Percentiles rank a stretch among this genome's conserved stretches.
Conservation (phyloP, 495 filamentous ascomycete species). For the Melanomma pulvis-pyrius region DNA sequence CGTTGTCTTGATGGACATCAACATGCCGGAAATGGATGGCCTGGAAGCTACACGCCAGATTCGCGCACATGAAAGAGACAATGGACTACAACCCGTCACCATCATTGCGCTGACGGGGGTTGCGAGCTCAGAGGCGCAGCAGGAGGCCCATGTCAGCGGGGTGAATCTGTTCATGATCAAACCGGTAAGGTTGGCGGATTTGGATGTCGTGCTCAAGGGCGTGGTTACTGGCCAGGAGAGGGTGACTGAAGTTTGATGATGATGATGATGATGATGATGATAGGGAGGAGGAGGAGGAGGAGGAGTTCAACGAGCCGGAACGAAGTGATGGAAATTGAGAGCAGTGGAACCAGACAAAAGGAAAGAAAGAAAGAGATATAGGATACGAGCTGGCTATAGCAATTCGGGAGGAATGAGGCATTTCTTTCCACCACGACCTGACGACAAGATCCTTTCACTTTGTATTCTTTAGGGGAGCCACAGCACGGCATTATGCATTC, state of each 20-base stretch:
- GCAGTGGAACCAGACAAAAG: too few species aligned
- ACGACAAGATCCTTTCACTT: too few species aligned
- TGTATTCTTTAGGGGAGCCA: too few species aligned
- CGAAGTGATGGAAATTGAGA: too few species aligned
- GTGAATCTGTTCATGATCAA: constrained; percentile 76
- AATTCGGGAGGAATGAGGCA: too few species aligned
- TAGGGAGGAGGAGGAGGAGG: neutral
- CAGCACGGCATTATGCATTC: too few species aligned
- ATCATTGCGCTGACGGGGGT: constrained; percentile 75
- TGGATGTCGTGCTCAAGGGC: constrained; percentile 38
- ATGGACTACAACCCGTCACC: constrained; percentile 47
- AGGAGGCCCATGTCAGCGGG: constrained; percentile 67
- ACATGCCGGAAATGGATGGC: constrained; percentile 60
- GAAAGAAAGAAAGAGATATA: too few species aligned
- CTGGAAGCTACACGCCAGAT: constrained; percentile 39
- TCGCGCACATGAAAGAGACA: constrained; percentile 57
- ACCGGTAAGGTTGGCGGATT: constrained; percentile 57
- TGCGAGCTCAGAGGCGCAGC: constrained; percentile 62
- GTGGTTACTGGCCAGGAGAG: constrained; percentile 24
- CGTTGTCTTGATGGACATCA: constrained; percentile 65
- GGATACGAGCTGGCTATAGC: too few species aligned
- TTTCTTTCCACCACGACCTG: too few species aligned
- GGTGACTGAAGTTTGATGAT: neutral
- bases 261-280: too few species aligned
- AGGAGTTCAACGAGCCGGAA: too few species aligned